Percentiles rank a stretch among this genome's conserved stretches.
These are phyloP conservation scores for Fusarium sp. DNA, from an alignment of 2,329 filamentous ascomycete species.

Conservation along the genomic window DNA sequence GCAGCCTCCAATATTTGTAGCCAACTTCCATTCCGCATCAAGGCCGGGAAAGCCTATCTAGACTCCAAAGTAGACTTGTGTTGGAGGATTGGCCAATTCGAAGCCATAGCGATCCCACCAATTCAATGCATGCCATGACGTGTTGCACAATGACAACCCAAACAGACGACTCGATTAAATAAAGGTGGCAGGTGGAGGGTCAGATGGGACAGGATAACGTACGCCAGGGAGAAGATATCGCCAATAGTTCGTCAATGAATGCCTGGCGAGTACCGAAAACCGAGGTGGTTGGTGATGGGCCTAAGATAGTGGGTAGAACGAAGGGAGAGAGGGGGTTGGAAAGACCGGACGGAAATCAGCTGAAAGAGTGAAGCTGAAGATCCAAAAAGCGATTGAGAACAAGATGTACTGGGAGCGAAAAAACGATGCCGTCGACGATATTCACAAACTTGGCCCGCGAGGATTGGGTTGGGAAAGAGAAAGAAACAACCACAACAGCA, in stretches of 20 bases:
- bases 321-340: slow-evolving; percentile 39
- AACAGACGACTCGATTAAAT: slow-evolving; percentile 22
- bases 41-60: slow-evolving; percentile 23
- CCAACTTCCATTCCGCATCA: slow-evolving; percentile 36
- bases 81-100: slow-evolving; percentile 22
- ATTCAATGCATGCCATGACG: slow-evolving; percentile 40
- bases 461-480: slow-evolving; percentile 41
- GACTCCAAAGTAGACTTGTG: background rate
- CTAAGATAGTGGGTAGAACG: slow-evolving; percentile 29
- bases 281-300: slow-evolving; percentile 37
- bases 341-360: slow-evolving; percentile 54
- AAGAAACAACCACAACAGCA: slow-evolving; percentile 23
- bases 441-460: slow-evolving; percentile 43
- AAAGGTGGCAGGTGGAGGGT: slow-evolving; percentile 37
- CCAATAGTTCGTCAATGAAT: slow-evolving; percentile 44
- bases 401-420: slow-evolving; percentile 40
- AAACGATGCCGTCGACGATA: slow-evolving; percentile 38
- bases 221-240: slow-evolving; percentile 45
- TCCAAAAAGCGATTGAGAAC: slow-evolving; percentile 44
- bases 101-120: slow-evolving; percentile 23
- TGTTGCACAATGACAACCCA: slow-evolving; percentile 27
- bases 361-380: slow-evolving; percentile 57
- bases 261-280: slow-evolving; percentile 32
- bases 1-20: slow-evolving; percentile 35
- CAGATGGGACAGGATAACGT: slow-evolving; percentile 37